Evolutionary conservation across 2,329 filamentous ascomycete genomes (phyloP).

Genomic region (Fusarium torreyae): DNA sequence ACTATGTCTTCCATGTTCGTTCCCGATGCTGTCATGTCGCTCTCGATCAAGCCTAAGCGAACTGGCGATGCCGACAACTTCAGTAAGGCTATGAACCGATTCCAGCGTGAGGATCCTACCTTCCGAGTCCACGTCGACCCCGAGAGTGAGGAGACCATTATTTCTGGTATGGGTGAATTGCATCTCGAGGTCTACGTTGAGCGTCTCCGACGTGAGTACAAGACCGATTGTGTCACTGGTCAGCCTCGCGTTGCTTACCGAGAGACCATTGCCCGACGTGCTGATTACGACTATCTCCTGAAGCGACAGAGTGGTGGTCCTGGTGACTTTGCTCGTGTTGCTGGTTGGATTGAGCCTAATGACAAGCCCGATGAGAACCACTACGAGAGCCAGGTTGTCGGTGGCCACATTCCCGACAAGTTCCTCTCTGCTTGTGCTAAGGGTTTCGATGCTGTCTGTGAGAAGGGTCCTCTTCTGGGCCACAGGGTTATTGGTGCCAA

Average conservation of each 20-base stretch:
- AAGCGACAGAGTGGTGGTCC: constrained; percentile 97
- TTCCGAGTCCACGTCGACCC: constrained; percentile 94
- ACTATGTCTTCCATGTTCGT: constrained; percentile 99
- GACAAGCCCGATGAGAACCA: constrained; percentile 79
- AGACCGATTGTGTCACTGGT: constrained; percentile 94
- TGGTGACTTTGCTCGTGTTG: constrained; percentile 94
- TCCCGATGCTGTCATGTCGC: constrained; percentile 96
- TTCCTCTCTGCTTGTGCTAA: constrained; percentile 95
- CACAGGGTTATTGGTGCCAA: constrained; percentile 90
- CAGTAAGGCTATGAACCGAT: constrained; percentile 98
- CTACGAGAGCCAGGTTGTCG: constrained; percentile 90
- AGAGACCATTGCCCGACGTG: constrained; percentile 86
- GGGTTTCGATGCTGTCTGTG: constrained; percentile 87
- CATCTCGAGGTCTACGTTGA: constrained; percentile 98
- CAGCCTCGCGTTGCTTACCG: constrained; percentile 97
- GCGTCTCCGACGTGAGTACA: constrained; percentile 96
- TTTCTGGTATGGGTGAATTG: constrained; percentile 97
- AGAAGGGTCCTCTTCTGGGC: constrained; percentile 91
- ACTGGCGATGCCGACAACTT: constrained; percentile 94
- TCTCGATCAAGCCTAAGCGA: constrained; percentile 96
- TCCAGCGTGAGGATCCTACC: constrained; percentile 97
- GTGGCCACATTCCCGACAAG: constrained; percentile 95
- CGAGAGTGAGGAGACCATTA: constrained; percentile 96
- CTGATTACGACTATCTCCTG: constrained; percentile 92
- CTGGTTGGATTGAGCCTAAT: constrained; percentile 91